Evolutionary conservation across 1,284 basidiomycete species (phyloP).

Genomic region (Puccinia polysora): DNA sequence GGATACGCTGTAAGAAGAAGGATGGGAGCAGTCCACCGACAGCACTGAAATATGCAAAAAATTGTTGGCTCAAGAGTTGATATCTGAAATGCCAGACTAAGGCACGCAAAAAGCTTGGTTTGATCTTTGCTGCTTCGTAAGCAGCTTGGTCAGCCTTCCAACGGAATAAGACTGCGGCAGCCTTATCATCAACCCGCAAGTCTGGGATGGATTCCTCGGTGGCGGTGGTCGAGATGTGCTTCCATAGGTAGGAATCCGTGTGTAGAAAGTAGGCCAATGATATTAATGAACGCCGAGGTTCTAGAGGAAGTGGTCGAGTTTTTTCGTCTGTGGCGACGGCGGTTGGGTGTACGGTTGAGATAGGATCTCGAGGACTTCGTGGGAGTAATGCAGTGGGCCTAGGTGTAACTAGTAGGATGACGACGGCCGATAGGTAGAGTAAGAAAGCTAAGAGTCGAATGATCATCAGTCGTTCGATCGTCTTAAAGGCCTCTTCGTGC

Average conservation of each 20-base stretch:
- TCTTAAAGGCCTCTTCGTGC: background rate
- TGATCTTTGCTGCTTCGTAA: conserved; percentile 24
- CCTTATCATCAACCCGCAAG: conserved; percentile 22
- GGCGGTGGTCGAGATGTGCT: conserved; percentile 17
- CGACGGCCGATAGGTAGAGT: background rate
- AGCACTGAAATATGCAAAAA: conserved; percentile 56
- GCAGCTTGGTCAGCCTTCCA: conserved; percentile 26
- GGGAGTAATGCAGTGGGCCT: conserved; percentile 14
- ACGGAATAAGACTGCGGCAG: conserved; percentile 25
- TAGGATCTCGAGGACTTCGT: background rate
- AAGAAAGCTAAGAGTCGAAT: background rate
- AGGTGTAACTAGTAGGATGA: conserved; percentile 10
- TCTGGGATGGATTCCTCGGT: conserved; percentile 32
- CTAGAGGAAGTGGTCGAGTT: conserved; percentile 17
- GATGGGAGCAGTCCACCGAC: conserved; percentile 57
- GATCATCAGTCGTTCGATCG: background rate
- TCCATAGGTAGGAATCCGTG: conserved; percentile 35
- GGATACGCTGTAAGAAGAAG: conserved; percentile 56
- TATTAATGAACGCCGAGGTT: conserved; percentile 24
- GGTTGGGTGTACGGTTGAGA: background rate
- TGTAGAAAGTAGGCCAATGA: conserved; percentile 32
- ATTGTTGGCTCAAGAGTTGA: conserved; percentile 50
- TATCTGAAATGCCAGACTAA: conserved; percentile 32
- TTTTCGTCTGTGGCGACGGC: background rate
- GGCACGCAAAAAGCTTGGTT: conserved; percentile 32